These are phyloP conservation scores for Artemisia annua DNA, from an alignment of 129 eudicot genomes.

Conservation along the genomic window DNA sequence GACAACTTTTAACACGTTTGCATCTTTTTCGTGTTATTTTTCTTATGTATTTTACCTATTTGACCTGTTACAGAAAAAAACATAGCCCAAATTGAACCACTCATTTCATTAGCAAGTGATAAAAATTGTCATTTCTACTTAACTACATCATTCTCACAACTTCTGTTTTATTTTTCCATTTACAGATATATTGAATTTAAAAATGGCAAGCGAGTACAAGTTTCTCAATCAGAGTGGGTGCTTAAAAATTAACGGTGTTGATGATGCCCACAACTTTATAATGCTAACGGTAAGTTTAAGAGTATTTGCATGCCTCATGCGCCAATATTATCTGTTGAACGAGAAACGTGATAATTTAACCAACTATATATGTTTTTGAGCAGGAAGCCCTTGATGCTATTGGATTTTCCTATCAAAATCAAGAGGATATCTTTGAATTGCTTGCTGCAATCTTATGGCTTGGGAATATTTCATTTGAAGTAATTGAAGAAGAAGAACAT, in stretches of 20 bases:
- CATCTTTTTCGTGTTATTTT: background rate
- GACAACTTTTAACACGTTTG: background rate
- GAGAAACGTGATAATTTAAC: conserved; percentile 7
- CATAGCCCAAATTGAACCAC: background rate
- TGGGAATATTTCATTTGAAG: conserved; percentile 79
- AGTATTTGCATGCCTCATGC: background rate
- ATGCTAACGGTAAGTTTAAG: conserved; percentile 56
- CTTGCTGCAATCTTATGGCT: conserved; percentile 92
- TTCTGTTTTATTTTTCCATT: background rate
- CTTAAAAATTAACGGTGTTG: conserved; percentile 61
- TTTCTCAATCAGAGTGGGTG: conserved; percentile 85
- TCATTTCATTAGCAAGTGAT: background rate
- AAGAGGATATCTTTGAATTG: conserved; percentile 69
- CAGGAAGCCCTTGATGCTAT: conserved; percentile 71
- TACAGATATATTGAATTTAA: conserved; percentile 73
- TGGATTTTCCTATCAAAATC: conserved; percentile 54
- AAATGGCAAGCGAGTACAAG: conserved; percentile 66
- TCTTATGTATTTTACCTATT: background rate
- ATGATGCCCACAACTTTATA: conserved; percentile 69
- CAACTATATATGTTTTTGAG: conserved; percentile 13
- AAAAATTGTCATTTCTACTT: background rate
- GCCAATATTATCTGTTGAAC: conserved; percentile 9
- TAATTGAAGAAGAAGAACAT: conserved; percentile 61
- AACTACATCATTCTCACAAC: conserved; percentile 12
- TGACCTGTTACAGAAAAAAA: background rate